Base-by-base conservation (phyloP, 1,284 basidiomycete genomes). In the Moesziomyces parantarcticus region DNA sequence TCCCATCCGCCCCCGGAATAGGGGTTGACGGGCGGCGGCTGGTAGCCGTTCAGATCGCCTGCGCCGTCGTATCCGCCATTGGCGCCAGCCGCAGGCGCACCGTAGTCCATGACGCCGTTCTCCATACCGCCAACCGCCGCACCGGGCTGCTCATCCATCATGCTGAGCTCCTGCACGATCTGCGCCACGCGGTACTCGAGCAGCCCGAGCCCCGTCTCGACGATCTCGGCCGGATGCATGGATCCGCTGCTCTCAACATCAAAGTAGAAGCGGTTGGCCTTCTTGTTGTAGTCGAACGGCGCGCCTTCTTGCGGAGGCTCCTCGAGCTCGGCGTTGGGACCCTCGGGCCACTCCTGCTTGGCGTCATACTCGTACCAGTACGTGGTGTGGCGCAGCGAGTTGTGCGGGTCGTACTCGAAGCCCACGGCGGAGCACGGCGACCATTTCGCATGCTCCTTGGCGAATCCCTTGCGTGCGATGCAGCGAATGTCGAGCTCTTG, bases 381-480 rank as follows among this genome's bases (percentile, higher is more conserved):
- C 4, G 92, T 90, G 2, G 97, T 99, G 85, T 99, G 97, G 60
- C 94, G 89, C 32, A 99, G 87, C 83, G 93, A 93, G 87, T 99
- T 99, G 86, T 98, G 89, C 14, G 97, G 97, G 85, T 99, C 97
- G 80, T 99, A 99, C 86, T 99, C 97, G 78, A 97, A 99, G 2
- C 91, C 90, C 21, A 99, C 90, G 2, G 97, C 94, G 1, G 94
- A 92, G 60, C 94, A 92, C 14, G 97, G 96, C 0, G 94, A 97
- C 94, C 96, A 99, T 86, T 99, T 99, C 8, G 97, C 94, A 83
- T 99, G 97, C 83, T 98, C 94, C 86, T 99, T 97, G 9, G 94
- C 94, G 66, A 97, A 92, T 26, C 96, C 96, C 93, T 97, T 98
- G 85, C 95, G 94, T 3, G 95, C 97, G 58, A 92, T 90, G 84